These are phyloP conservation scores for Colletotrichum sp. DNA, from an alignment of 2,329 filamentous ascomycete genomes.

Conservation along the genomic window DNA sequence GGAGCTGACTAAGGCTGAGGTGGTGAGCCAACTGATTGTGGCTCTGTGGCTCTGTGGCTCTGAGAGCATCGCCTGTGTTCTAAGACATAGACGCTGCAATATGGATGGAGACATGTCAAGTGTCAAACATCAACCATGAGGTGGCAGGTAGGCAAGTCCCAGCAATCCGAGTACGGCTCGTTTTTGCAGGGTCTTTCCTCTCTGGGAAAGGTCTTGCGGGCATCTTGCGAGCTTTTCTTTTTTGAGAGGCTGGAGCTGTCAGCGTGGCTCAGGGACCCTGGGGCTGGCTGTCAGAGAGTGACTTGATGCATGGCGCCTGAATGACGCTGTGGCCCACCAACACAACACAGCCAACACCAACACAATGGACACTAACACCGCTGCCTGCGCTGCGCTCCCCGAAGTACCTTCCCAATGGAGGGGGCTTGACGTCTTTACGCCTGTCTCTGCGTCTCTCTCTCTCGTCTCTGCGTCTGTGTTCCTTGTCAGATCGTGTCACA, in stretches of 20 bases:
- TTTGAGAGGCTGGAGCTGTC: neutral
- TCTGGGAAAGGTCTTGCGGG: slow-evolving; percentile 4
- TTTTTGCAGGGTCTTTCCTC: neutral
- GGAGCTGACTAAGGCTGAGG: neutral
- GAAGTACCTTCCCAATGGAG: neutral
- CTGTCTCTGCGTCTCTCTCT: neutral
- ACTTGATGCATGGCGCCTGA: neutral
- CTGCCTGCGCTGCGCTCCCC: neutral
- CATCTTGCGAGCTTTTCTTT: neutral
- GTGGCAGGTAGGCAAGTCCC: neutral
- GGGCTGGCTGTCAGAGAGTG: neutral
- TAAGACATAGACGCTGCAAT: neutral
- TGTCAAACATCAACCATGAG: neutral
- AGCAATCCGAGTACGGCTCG: neutral
- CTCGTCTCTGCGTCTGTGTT: neutral
- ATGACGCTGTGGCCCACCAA: neutral
- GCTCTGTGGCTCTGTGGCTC: neutral
- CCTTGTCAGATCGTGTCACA: slow-evolving; percentile 9
- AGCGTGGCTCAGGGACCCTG: neutral
- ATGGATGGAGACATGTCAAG: neutral
- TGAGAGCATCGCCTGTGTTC: neutral
- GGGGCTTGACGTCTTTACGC: neutral
- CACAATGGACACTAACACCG: neutral
- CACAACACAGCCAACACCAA: neutral
- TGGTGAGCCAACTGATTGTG: neutral